Conservation (phyloP, 192 early-diverging fungal species). For the Mortierella claussenii region DNA sequence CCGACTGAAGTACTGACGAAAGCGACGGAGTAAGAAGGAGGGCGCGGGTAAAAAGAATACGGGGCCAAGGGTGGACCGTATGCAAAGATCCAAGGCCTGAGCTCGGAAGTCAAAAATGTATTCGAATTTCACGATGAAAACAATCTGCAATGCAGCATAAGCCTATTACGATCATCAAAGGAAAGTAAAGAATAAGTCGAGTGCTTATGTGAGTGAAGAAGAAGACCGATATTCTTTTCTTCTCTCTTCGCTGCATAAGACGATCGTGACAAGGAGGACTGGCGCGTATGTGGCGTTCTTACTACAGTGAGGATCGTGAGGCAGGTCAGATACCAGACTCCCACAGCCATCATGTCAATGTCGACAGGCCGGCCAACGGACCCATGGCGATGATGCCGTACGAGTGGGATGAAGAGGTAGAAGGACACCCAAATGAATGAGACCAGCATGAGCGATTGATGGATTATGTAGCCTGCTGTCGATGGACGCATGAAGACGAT, state of each 20-base stretch:
- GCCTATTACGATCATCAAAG: background rate
- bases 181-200: slow-evolving; percentile 2
- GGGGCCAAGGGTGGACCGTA: slow-evolving; percentile 26
- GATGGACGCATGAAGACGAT: slow-evolving; percentile 6
- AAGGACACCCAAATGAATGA: slow-evolving; percentile 20
- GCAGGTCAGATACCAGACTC: slow-evolving; percentile 37
- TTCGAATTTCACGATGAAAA: background rate
- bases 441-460: slow-evolving; percentile 28
- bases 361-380: slow-evolving; percentile 21
- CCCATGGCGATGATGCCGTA: slow-evolving; percentile 21
- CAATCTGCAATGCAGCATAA: slow-evolving; percentile 13
- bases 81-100: slow-evolving; percentile 45
- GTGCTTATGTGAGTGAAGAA: no score
- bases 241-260: no score
- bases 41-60: slow-evolving; percentile 39
- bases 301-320: slow-evolving; percentile 13
- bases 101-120: slow-evolving; percentile 11
- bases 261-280: no score
- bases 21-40: slow-evolving; percentile 17
- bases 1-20: slow-evolving; percentile 9
- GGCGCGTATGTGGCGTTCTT: no score
- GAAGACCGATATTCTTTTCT: no score
- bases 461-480: background rate
- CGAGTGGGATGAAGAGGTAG: slow-evolving; percentile 42
- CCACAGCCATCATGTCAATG: slow-evolving; percentile 37